Evolutionary conservation across 805 yeast species (phyloP).

Genomic region (Candida schatavii): DNA sequence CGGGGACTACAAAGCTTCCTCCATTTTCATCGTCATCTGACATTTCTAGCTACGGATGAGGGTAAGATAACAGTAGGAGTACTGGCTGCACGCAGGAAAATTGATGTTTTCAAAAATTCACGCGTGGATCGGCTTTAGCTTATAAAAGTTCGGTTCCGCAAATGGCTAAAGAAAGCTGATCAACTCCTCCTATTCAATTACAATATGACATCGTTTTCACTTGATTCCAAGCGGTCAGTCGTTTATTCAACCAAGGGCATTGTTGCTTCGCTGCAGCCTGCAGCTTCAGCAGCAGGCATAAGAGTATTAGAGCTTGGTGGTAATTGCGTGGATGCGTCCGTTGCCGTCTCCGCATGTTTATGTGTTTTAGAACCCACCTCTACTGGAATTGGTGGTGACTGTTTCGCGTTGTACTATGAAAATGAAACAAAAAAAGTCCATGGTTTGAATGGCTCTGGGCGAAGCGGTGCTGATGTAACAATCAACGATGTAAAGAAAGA

Average conservation of each 20-base stretch:
- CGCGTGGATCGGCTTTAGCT: too few species aligned
- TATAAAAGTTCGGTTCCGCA: too few species aligned
- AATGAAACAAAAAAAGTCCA: slow-evolving; percentile 47
- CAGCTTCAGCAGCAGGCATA: slow-evolving; percentile 73
- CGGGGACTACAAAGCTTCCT: not conserved
- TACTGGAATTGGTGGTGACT: slow-evolving; percentile 67
- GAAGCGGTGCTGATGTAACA: slow-evolving; percentile 51
- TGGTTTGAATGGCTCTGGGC: slow-evolving; percentile 77
- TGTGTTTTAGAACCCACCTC: slow-evolving; percentile 57
- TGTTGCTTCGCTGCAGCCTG: slow-evolving; percentile 72
- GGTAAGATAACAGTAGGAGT: too few species aligned
- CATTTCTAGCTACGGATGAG: not conserved
- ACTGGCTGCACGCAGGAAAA: too few species aligned
- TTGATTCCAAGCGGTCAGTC: slow-evolving; percentile 64
- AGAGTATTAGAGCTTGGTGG: slow-evolving; percentile 69
- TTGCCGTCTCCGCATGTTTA: slow-evolving; percentile 56
- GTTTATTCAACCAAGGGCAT: slow-evolving; percentile 73
- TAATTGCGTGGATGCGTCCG: slow-evolving; percentile 64
- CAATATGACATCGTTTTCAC: slow-evolving; percentile 19
- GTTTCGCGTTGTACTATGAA: slow-evolving; percentile 61
- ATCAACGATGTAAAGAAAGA: slow-evolving; percentile 46
- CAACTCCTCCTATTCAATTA: too few species aligned
- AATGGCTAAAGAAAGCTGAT: too few species aligned
- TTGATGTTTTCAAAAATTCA: too few species aligned
- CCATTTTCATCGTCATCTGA: not conserved